Conservation (phyloP, 2,329 filamentous ascomycete species). For the Paecilomyces niveus region DNA sequence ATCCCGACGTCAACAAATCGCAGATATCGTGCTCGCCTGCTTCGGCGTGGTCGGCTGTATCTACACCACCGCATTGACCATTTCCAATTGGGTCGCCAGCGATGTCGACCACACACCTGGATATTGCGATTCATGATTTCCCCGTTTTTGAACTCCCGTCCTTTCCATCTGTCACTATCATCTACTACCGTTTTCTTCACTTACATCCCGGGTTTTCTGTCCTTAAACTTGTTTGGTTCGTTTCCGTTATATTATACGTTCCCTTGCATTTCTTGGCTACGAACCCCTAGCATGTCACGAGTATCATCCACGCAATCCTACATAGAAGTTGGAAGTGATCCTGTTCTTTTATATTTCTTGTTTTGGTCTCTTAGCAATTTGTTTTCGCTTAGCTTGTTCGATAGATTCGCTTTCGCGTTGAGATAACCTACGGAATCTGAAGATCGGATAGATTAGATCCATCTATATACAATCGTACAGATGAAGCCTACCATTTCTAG, state of each 20-base stretch:
- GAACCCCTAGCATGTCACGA: not conserved
- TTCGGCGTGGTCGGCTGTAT: constrained; percentile 83
- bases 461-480: not conserved
- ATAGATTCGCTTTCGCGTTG: not conserved
- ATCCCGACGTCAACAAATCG: constrained; percentile 57
- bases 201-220: not conserved
- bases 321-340: not conserved
- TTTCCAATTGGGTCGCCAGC: constrained; percentile 74
- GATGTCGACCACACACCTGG: constrained; percentile 47
- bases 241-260: not conserved
- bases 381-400: not conserved
- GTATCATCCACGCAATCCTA: not conserved
- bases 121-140: constrained; percentile 50
- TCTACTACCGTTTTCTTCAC: not conserved
- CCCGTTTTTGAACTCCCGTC: not conserved
- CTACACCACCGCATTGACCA: constrained; percentile 82
- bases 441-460: not conserved
- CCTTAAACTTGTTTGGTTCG: not conserved
- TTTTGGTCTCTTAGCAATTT: not conserved
- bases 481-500: no score
- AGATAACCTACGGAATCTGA: not conserved
- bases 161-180: not conserved
- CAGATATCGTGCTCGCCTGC: constrained; percentile 69
- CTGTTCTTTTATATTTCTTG: not conserved
- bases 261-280: not conserved